These are phyloP conservation scores for Diversispora eburnea DNA, from an alignment of 192 early-diverging fungal genomes.

Conservation along the genomic window DNA sequence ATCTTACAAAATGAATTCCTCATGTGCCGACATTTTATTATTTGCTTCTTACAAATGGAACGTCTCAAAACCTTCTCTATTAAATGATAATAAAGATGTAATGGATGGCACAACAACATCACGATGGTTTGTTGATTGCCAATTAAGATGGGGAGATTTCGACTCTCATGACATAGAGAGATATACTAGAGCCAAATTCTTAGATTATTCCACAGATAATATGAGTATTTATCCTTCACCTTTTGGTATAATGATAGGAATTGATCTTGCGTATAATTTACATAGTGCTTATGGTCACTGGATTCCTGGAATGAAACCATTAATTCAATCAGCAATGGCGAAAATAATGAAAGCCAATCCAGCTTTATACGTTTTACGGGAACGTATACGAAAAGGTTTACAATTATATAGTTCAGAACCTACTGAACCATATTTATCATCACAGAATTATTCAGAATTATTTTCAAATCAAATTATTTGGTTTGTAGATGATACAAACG, in stretches of 20 bases:
- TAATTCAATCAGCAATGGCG: slow-evolving; percentile 95
- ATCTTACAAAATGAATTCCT: slow-evolving; percentile 98
- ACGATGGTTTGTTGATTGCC: slow-evolving; percentile 98
- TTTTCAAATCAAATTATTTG: slow-evolving; percentile 99
- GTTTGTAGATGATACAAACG: slow-evolving; percentile 99
- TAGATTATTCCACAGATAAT: slow-evolving; percentile 97
- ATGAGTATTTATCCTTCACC: slow-evolving; percentile 99
- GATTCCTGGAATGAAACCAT: slow-evolving; percentile 98
- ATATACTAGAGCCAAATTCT: slow-evolving; percentile 96
- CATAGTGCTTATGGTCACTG: slow-evolving; percentile 96
- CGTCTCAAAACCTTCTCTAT: slow-evolving; percentile 87
- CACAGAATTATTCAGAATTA: slow-evolving; percentile 92
- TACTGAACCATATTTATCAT: slow-evolving; percentile 95
- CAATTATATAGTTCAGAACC: slow-evolving; percentile 98
- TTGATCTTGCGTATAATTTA: slow-evolving; percentile 97
- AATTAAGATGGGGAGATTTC: slow-evolving; percentile 97
- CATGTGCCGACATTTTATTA: slow-evolving; percentile 89
- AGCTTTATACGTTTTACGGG: slow-evolving; percentile 93
- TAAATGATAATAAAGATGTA: slow-evolving; percentile 90
- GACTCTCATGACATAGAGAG: slow-evolving; percentile 99
- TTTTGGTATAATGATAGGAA: slow-evolving; percentile 92
- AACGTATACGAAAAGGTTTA: slow-evolving; percentile 97
- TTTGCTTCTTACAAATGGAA: slow-evolving; percentile 99
- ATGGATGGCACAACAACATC: slow-evolving; percentile 97
- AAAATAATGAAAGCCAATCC: slow-evolving; percentile 99